phyloP scores from a whole-genome alignment of 1,284 basidiomycete genomes.

The Boletellus deceptivus region DNA sequence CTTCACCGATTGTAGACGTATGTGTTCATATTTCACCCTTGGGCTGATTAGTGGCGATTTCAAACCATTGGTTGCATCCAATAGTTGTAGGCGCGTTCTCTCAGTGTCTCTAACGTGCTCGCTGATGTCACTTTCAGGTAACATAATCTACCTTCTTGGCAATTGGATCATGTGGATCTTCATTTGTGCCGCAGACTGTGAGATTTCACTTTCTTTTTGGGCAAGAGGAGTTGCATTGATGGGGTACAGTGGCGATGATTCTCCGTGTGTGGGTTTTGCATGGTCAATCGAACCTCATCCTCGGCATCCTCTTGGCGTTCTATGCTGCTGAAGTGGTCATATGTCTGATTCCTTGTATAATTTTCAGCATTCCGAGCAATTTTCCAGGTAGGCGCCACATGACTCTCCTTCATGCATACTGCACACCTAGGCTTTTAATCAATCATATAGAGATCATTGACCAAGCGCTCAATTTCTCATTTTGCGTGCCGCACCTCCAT shows the following conservation, averaged over 20 bases:
- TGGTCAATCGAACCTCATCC: background rate
- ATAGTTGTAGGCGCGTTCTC: background rate
- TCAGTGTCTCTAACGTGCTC: background rate
- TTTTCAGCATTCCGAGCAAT: background rate
- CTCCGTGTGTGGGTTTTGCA: background rate
- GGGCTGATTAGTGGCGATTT: background rate
- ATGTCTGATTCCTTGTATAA: background rate
- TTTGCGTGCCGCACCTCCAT: background rate
- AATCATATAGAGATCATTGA: background rate
- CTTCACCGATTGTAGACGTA: background rate
- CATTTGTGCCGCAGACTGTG: background rate
- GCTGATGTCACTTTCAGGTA: background rate
- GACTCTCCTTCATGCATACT: background rate
- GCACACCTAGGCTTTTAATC: background rate
- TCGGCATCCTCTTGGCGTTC: background rate
- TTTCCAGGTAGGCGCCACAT: background rate
- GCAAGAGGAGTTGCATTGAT: background rate
- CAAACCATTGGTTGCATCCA: background rate
- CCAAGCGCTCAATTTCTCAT: background rate
- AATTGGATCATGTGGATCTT: background rate
- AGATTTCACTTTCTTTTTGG: background rate
- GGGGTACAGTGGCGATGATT: background rate
- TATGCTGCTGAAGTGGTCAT: background rate
- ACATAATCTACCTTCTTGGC: background rate
- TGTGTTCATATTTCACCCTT: background rate